Conservation (phyloP, 1,284 basidiomycete species). For the Ustilago shanxiensis region DNA sequence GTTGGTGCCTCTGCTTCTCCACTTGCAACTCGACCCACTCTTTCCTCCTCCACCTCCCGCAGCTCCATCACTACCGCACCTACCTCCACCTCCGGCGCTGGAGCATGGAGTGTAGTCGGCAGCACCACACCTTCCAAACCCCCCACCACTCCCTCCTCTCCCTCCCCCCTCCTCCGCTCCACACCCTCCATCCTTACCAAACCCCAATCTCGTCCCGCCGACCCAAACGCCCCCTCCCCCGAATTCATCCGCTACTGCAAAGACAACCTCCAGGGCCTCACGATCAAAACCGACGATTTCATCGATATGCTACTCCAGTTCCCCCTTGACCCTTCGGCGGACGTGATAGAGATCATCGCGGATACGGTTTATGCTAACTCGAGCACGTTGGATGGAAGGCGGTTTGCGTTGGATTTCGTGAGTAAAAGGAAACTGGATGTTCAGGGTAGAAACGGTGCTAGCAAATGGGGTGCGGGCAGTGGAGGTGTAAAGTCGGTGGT, state of each 20-base stretch:
- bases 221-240: slow-evolving; percentile 80
- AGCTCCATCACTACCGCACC: slow-evolving; percentile 5
- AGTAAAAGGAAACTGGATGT: slow-evolving; percentile 78
- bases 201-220: neutral
- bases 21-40: slow-evolving; percentile 11
- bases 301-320: slow-evolving; percentile 71
- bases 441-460: slow-evolving; percentile 30
- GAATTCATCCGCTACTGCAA: slow-evolving; percentile 94
- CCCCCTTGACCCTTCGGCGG: slow-evolving; percentile 67
- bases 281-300: slow-evolving; percentile 72
- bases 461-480: neutral
- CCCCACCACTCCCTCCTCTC: neutral
- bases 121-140: slow-evolving; percentile 19
- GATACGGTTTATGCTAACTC: slow-evolving; percentile 84
- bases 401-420: slow-evolving; percentile 92
- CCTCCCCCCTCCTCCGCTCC: slow-evolving; percentile 46
- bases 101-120: slow-evolving; percentile 38
- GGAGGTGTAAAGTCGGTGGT: no score
- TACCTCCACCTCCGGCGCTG: neutral
- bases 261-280: slow-evolving; percentile 85
- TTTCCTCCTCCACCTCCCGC: slow-evolving; percentile 10
- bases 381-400: slow-evolving; percentile 91
- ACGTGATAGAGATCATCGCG: slow-evolving; percentile 70
- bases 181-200: neutral
- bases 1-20: slow-evolving; percentile 57